Percentiles rank a stretch among this genome's conserved stretches.
phyloP scores from a whole-genome alignment of 768 basidiomycete genomes.

The Calocybe gangraenosa region DNA sequence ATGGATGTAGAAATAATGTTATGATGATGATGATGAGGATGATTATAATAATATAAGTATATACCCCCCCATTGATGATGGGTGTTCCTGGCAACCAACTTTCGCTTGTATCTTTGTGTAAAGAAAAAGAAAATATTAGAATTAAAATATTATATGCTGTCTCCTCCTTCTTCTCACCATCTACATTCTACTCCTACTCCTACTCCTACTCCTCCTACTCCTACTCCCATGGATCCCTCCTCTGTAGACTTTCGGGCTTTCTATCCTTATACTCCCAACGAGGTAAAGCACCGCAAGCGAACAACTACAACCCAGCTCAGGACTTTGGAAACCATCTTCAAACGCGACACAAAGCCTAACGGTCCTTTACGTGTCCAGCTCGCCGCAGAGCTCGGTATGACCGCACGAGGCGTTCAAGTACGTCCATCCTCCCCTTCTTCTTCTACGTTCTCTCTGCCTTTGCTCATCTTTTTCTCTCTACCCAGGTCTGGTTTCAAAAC shows the following conservation, averaged over 20 bases:
- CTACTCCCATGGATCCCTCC: conserved; percentile 54
- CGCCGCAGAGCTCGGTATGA: conserved; percentile 84
- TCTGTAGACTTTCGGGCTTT: conserved; percentile 79
- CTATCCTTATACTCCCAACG: conserved; percentile 85
- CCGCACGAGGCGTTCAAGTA: conserved; percentile 92
- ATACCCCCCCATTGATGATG: too few species aligned
- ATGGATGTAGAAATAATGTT: too few species aligned
- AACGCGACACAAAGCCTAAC: conserved; percentile 89
- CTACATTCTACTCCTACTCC: conserved; percentile 15
- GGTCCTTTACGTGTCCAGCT: conserved; percentile 74
- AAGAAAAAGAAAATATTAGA: too few species aligned
- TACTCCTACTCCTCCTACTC: conserved; percentile 19
- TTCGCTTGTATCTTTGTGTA: too few species aligned
- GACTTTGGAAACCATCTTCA: conserved; percentile 85
- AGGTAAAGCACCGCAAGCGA: conserved; percentile 91
- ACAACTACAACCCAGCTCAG: conserved; percentile 87
- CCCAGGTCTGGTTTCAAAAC: conserved; percentile 96
- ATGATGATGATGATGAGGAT: too few species aligned
- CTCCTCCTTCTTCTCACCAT: conserved; percentile 20
- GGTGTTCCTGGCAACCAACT: conserved; percentile 30
- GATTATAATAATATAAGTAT: too few species aligned
- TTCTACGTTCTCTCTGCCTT: conserved; percentile 1
- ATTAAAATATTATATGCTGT: conserved; percentile 19
- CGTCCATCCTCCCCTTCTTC: conserved; percentile 20
- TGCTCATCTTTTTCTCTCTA: conserved; percentile 18